Evolutionary conservation across 352 stramenopile genomes (phyloP), one percentile per base, ranked within the genome.

Genomic region (Pythium rishiriense): DNA sequence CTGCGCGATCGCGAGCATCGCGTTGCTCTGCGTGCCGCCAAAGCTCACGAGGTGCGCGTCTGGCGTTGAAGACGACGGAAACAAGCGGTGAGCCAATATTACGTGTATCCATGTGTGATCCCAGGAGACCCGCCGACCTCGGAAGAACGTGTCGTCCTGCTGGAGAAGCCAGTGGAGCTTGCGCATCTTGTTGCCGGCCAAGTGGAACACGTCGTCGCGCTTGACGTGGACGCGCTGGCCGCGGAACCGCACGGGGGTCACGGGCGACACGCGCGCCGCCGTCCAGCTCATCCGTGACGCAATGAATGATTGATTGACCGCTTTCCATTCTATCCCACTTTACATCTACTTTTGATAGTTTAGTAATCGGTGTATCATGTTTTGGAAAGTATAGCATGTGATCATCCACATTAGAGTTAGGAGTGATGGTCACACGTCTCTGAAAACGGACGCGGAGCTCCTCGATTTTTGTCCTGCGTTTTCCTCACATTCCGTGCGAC

Each of bases 141-240:
- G 25, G 53, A 70, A 96, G 69, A 89, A 96, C 0, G 55, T 58
- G 25, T 79, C 75, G 50, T 78, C 66, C 60, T 96, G 85, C 52
- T 80, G 65, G 15, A 93, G 62, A 45, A 93, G 81, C 76, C 86
- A 92, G 31, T 81, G 88, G 46, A 96, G 73, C 59, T 96, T 96
- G 47, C 87, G 83, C 80, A 96, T 92, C 85, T 96, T 96, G 51
- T 96, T 96, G 24, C 87, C 87, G 3, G 84, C 83, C n/a, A 96
- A 60, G 62, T 89, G 78, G 41, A 91, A 88, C 11, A 84, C 56
- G 41, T 96, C 87, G 53, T 96, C 87, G 11, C 85, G 74, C 71
- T 96, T 96, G n/a, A 96, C 81, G 56, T 91, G 82, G 53, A 96
- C 76, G 63, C 74, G 68, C 37, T 85, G 76, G 9, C 74, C 78